phyloP scores from a whole-genome alignment of 139 green algal genomes.

The Micromonas commoda region DNA sequence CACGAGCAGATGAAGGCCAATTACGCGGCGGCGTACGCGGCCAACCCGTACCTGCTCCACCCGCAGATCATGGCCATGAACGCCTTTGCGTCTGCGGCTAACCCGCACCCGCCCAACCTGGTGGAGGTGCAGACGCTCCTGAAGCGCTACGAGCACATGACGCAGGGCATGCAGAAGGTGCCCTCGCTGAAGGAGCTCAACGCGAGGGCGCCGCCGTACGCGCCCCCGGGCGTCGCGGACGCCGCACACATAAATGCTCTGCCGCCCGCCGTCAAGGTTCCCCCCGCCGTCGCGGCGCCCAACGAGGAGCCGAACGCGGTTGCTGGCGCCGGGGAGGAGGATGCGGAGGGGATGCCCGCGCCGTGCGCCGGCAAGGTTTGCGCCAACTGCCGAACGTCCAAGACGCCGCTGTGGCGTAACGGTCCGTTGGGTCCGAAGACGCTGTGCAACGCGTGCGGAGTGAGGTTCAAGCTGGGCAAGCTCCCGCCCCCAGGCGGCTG shows the following conservation, averaged over 20 bases:
- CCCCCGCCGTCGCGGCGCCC: too few species aligned
- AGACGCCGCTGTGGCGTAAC: conserved; percentile 49
- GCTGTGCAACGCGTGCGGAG: conserved; percentile 60
- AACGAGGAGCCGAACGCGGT: neutral
- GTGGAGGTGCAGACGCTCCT: neutral
- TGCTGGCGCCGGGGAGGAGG: neutral
- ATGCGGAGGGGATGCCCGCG: neutral
- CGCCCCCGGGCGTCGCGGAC: neutral
- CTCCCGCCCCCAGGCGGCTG: neutral
- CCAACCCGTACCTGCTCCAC: too few species aligned
- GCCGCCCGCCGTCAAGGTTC: neutral
- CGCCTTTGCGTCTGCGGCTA: neutral
- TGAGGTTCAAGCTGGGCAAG: conserved; percentile 31
- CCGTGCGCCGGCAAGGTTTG: conserved; percentile 18
- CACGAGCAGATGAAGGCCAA: too few species aligned
- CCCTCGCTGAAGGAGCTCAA: neutral
- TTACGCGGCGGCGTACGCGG: too few species aligned
- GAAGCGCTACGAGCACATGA: neutral
- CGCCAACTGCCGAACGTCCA: conserved; percentile 37
- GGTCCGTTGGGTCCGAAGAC: conserved; percentile 52
- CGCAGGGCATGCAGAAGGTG: neutral
- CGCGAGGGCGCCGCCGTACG: too few species aligned
- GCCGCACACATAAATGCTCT: neutral
- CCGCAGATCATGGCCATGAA: too few species aligned
- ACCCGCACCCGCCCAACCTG: neutral